phyloP scores from a whole-genome alignment of 2,329 filamentous ascomycete genomes.

The Kalmusia sp. region DNA sequence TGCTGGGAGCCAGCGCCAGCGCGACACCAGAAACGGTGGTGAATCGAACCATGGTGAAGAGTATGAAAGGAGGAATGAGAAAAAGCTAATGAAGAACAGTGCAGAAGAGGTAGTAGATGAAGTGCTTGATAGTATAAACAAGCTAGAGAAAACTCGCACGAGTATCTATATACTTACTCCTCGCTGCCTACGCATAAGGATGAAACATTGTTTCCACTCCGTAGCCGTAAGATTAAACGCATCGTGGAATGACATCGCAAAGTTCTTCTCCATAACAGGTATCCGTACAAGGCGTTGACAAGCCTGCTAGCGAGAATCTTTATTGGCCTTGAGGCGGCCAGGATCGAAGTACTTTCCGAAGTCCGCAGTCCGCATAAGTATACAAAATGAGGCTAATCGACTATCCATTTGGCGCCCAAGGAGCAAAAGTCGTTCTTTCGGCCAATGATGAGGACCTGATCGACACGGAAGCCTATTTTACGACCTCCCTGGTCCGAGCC shows the following conservation, averaged over 20 bases:
- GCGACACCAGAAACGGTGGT: constrained; percentile 3
- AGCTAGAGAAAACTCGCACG: neutral
- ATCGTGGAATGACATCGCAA: neutral
- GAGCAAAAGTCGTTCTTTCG: neutral
- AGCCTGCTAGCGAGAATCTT: neutral
- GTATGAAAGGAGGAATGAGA: neutral
- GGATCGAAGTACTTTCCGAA: neutral
- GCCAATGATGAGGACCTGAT: neutral
- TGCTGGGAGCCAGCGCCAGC: constrained; percentile 3
- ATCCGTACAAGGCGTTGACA: neutral
- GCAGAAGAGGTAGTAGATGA: neutral
- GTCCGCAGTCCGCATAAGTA: constrained; percentile 1
- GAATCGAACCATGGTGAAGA: constrained; percentile 5
- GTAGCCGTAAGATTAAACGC: neutral
- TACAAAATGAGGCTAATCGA: neutral
- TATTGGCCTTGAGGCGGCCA: neutral
- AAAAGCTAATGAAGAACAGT: neutral
- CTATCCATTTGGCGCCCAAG: neutral
- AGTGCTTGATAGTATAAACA: neutral
- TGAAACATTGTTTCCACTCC: constrained; percentile 1
- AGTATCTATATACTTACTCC: neutral
- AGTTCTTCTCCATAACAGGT: neutral
- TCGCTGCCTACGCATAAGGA: neutral
- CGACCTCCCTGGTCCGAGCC: neutral
- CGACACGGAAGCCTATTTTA: neutral